Conservation (phyloP, 208 protist genomes). For the Leishmania lainsoni region DNA sequence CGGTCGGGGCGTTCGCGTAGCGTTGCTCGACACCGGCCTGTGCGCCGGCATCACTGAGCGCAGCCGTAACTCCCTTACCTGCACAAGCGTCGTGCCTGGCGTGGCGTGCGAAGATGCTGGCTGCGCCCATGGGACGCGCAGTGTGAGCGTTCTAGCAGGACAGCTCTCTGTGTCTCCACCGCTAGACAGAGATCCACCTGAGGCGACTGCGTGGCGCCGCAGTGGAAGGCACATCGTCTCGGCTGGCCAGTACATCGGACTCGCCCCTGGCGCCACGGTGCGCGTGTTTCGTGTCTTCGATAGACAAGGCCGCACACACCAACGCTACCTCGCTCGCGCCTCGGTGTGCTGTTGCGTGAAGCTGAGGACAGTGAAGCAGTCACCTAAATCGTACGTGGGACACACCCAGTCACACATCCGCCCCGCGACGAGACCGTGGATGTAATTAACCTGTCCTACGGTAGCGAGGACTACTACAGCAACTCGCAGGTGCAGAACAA, state of each 20-base stretch:
- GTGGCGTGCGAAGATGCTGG: constrained; percentile 63
- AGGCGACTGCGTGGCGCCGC: not conserved
- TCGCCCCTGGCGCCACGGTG: constrained; percentile 93
- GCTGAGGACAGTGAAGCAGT: constrained; percentile 6
- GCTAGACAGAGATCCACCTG: not conserved
- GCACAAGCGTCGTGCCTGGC: constrained; percentile 64
- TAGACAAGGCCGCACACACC: constrained; percentile 71
- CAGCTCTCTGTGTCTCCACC: constrained; percentile 27
- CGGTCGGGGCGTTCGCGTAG: constrained; percentile 55
- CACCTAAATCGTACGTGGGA: not conserved
- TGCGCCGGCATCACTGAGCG: constrained; percentile 19
- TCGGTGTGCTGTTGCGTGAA: constrained; percentile 42
- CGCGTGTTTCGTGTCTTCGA: constrained; percentile 96
- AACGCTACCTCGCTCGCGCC: constrained; percentile 96
- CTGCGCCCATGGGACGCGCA: constrained; percentile 97
- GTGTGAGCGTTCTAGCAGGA: constrained; percentile 92
- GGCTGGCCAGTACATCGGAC: constrained; percentile 58
- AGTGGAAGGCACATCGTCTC: constrained; percentile 5
- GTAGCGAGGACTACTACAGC: constrained; percentile 96
- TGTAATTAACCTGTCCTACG: constrained; percentile 97
- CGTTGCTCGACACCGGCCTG: constrained; percentile 69
- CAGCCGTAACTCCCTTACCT: constrained; percentile 39
- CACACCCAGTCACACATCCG: not conserved
- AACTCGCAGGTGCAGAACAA: constrained; percentile 42
- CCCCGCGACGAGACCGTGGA: constrained; percentile 29